Base-by-base conservation (phyloP, 345 rosid species). In the Populus pruinosa region DNA sequence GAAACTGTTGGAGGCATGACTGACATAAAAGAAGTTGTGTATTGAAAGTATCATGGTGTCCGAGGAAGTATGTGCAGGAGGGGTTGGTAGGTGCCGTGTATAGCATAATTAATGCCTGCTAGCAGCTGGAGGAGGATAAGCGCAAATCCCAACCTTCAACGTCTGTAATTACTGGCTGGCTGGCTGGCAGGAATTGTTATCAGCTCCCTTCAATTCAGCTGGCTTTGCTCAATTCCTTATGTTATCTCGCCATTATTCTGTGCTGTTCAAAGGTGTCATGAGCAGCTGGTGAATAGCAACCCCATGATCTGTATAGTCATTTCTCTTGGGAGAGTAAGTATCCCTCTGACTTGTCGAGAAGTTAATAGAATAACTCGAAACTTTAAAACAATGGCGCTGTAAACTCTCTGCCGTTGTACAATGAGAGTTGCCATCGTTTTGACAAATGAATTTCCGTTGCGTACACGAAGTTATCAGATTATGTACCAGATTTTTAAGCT, bases 151-250 rank as follows among this genome's bases (percentile, higher is more conserved):
- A 18, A 36, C 69, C 77, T 78, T 77, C 74, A 62, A 36, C 70
- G 70, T 63, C 71, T 76, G 76, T 80, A 56, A 70, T 75, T 8
- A 27, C 73, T 64, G 69, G 36, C 68, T 18, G 29, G 27, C 59
- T n/a, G 27, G 31, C 65, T 77, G 67, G 72, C 77, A 33, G 70
- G 79, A n/a, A n/a, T n/a, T n/a, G n/a, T n/a, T n/a, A n/a, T n/a
- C n/a, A 79, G 44, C 61, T 73, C 43, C 47, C 53, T 49, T 43
- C 17, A 73, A 31, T 76, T 75, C 69, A 33, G 56, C 73, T 74
- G 74, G 74, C 66, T 62, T 78, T 67, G 79, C 76, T 82, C 31
- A 13, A 64, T 77, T 77, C 72, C 27, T 65, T 64, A 27, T 74
- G 69, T 41, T 41, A 49, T 62, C 61, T 36, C 66, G 31, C 71